Percentiles rank a stretch among this genome's conserved stretches.
Evolutionary conservation across 345 rosid species (phyloP).

Genomic region (Tarenaya hassleriana): DNA sequence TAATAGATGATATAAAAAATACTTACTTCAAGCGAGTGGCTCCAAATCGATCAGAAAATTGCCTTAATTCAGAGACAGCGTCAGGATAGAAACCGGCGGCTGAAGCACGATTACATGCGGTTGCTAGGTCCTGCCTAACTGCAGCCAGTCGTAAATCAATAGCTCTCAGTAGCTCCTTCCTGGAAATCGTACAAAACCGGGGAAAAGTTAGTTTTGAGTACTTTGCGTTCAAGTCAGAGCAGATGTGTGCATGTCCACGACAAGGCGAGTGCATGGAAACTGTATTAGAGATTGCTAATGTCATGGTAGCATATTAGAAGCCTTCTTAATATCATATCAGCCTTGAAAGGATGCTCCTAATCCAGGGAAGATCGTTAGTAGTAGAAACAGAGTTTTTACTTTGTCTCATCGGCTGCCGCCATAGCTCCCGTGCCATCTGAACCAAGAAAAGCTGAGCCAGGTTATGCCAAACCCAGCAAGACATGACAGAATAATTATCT

Average conservation of each 20-base stretch:
- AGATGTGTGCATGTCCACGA: no score
- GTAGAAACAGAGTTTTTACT: constrained; percentile 42
- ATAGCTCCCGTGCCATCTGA: constrained; percentile 44
- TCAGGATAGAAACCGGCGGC: constrained; percentile 81
- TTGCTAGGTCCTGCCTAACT: constrained; percentile 67
- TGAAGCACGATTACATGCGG: constrained; percentile 73
- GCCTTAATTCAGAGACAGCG: constrained; percentile 60
- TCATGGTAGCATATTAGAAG: no score
- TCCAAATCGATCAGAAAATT: constrained; percentile 80
- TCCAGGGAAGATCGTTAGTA: constrained; percentile 10
- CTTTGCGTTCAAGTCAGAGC: no score
- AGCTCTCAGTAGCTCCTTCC: constrained; percentile 95
- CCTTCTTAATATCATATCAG: no score
- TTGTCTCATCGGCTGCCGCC: constrained; percentile 74
- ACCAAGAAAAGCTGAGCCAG: constrained; percentile 39
- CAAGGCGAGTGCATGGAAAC: no score
- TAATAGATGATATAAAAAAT: constrained; percentile 12
- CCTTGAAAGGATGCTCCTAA: no score
- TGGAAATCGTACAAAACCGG: constrained; percentile 20
- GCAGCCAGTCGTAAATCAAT: constrained; percentile 86
- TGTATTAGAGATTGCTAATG: neutral
- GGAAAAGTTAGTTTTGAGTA: neutral
- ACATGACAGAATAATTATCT: constrained; percentile 12
- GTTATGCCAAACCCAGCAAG: constrained; percentile 28
- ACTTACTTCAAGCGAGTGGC: constrained; percentile 89